Evolutionary conservation across 192 early-diverging fungal genomes (phyloP).

Genomic region (Backusella luteola): DNA sequence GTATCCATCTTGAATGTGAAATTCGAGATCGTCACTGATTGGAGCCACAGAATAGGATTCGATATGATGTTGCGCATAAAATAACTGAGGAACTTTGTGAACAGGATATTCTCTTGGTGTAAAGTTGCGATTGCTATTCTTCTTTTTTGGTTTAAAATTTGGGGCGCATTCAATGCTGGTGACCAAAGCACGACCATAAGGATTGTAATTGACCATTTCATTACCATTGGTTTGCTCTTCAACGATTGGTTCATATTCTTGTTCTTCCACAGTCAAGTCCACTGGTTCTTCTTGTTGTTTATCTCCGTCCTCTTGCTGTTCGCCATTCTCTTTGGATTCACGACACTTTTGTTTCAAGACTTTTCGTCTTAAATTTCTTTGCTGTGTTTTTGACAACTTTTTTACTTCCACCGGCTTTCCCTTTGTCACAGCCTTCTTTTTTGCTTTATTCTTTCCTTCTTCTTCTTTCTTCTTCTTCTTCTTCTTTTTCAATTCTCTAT

Average conservation of each 20-base stretch:
- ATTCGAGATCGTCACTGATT: background rate
- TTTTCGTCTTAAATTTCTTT: background rate
- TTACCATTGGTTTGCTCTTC: too few relatives aligned
- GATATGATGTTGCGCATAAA: constrained; percentile 7
- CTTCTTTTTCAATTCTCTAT: background rate
- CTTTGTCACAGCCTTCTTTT: background rate
- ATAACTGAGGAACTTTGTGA: background rate
- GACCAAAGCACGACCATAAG: constrained; percentile 3
- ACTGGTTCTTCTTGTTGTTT: background rate
- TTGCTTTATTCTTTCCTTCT: background rate
- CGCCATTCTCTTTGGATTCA: background rate
- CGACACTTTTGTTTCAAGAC: background rate
- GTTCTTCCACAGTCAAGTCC: background rate
- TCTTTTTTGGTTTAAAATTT: background rate
- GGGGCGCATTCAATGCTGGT: background rate
- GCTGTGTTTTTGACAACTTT: background rate
- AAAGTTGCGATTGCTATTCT: background rate
- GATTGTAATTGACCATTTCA: background rate
- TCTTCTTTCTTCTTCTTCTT: background rate
- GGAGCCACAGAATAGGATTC: background rate
- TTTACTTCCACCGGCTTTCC: background rate
- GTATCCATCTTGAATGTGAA: background rate
- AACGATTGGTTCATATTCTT: too few relatives aligned
- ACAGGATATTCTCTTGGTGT: constrained; percentile 7
- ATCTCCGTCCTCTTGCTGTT: background rate